These are phyloP conservation scores for Podospora australis DNA, from an alignment of 495 filamentous ascomycete species.

Conservation along the genomic window DNA sequence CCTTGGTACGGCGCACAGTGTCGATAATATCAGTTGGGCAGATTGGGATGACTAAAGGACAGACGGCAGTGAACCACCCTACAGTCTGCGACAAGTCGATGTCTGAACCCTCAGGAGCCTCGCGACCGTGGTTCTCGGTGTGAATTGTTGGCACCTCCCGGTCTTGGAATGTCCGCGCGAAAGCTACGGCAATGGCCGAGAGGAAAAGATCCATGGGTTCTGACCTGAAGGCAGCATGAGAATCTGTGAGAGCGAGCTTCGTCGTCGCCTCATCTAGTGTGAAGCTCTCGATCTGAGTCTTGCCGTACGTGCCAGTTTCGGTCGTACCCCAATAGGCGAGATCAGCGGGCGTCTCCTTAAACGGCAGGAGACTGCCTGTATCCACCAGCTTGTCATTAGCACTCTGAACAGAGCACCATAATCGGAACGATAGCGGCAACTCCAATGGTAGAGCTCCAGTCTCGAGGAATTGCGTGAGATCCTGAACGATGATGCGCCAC, in stretches of 20 bases:
- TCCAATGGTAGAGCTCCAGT: conserved; percentile 17
- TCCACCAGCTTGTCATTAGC: conserved; percentile 10
- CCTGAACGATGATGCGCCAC: conserved; percentile 53
- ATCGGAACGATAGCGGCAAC: conserved; percentile 44
- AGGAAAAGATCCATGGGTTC: conserved; percentile 29
- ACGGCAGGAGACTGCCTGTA: conserved; percentile 7
- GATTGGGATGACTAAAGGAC: conserved; percentile 34
- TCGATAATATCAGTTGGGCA: conserved; percentile 9
- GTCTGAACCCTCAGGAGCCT: conserved; percentile 38
- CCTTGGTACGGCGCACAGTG: conserved; percentile 18
- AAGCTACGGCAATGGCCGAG: conserved; percentile 26
- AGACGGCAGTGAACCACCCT: conserved; percentile 57
- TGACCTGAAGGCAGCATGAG: conserved; percentile 23
- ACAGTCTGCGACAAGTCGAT: conserved; percentile 55
- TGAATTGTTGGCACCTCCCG: conserved; percentile 39
- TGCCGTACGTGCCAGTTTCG: conserved; percentile 17
- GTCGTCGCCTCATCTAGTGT: conserved; percentile 20
- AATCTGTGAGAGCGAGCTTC: conserved; percentile 12
- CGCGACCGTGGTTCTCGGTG: conserved; percentile 50
- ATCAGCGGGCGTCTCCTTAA: conserved; percentile 14
- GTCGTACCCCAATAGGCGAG: conserved; percentile 25
- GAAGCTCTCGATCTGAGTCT: conserved; percentile 11
- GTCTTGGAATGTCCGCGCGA: conserved; percentile 31
- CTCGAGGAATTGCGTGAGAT: conserved; percentile 46
- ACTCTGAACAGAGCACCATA: conserved; percentile 43